phyloP scores from a whole-genome alignment of 306 rosid genomes.

The Vicia villosa region DNA sequence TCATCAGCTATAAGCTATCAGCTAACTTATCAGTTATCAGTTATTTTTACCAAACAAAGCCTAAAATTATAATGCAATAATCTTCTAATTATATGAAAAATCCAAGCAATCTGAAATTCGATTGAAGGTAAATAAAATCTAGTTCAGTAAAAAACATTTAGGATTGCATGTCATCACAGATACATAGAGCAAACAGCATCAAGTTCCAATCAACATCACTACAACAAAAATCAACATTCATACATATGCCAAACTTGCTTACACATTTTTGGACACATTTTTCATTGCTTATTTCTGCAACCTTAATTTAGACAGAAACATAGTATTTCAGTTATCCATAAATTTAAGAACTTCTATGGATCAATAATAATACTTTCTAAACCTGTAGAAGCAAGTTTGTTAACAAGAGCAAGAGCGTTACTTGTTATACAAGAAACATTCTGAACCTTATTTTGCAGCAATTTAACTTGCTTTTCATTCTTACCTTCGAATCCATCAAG shows the following conservation, averaged over 20 bases:
- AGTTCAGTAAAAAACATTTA: too few species aligned
- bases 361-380: conserved; percentile 34
- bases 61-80: neutral
- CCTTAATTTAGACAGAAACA: neutral
- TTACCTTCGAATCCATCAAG: conserved; percentile 52
- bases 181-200: conserved; percentile 15
- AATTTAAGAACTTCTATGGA: conserved; percentile 33
- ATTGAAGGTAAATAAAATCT: too few species aligned
- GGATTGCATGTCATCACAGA: conserved; percentile 12
- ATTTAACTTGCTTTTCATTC: conserved; percentile 28
- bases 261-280: neutral
- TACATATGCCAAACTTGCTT: conserved; percentile 8
- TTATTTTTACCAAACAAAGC: too few species aligned
- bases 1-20: too few species aligned
- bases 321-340: neutral
- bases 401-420: conserved; percentile 76
- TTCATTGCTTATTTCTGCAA: neutral
- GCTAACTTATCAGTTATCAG: too few species aligned
- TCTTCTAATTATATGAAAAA: neutral
- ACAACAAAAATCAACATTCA: conserved; percentile 18
- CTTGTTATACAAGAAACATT: conserved; percentile 56
- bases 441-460: conserved; percentile 44
- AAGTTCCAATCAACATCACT: neutral
- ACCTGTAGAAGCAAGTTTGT: conserved; percentile 64
- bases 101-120: too few species aligned